phyloP scores from a whole-genome alignment of 495 filamentous ascomycete genomes.

The Staphylotrichum tortipilum region DNA sequence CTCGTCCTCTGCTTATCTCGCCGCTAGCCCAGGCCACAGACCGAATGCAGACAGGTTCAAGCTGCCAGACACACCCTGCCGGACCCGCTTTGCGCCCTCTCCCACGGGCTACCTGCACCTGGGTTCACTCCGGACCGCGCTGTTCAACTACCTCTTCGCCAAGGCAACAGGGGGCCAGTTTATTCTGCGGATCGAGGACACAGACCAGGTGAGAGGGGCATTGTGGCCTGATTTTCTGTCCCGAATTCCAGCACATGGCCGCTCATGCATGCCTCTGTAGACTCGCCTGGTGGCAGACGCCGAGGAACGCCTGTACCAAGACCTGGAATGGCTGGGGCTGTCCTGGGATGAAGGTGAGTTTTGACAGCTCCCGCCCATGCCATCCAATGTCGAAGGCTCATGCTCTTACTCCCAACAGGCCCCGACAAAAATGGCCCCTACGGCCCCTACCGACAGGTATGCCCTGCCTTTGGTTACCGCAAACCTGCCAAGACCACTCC shows the following conservation, averaged over 20 bases:
- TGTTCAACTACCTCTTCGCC: slow-evolving; percentile 87
- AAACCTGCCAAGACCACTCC: background rate
- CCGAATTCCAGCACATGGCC: too few species aligned
- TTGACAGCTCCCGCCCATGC: background rate
- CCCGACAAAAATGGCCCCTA: slow-evolving; percentile 69
- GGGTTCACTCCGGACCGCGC: slow-evolving; percentile 79
- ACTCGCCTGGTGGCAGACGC: slow-evolving; percentile 55
- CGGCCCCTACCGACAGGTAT: slow-evolving; percentile 81
- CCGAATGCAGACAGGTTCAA: slow-evolving; percentile 1
- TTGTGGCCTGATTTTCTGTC: background rate
- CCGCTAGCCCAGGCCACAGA: background rate
- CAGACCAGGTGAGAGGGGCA: slow-evolving; percentile 63
- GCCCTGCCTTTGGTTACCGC: background rate
- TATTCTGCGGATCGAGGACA: slow-evolving; percentile 86
- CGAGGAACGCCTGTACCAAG: slow-evolving; percentile 63
- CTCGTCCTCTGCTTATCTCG: background rate
- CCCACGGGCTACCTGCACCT: slow-evolving; percentile 91
- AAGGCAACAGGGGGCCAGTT: slow-evolving; percentile 89
- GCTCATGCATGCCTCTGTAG: slow-evolving; percentile 15
- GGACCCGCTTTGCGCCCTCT: slow-evolving; percentile 92
- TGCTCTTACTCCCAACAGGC: slow-evolving; percentile 40
- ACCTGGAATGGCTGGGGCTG: slow-evolving; percentile 81
- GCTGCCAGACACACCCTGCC: slow-evolving; percentile 57
- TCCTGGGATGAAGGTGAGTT: slow-evolving; percentile 83
- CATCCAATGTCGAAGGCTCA: background rate